Percentiles rank a stretch among this genome's conserved stretches.
phyloP scores from a whole-genome alignment of 2,329 filamentous ascomycete genomes.

The Orbilia blumenaviensis region DNA sequence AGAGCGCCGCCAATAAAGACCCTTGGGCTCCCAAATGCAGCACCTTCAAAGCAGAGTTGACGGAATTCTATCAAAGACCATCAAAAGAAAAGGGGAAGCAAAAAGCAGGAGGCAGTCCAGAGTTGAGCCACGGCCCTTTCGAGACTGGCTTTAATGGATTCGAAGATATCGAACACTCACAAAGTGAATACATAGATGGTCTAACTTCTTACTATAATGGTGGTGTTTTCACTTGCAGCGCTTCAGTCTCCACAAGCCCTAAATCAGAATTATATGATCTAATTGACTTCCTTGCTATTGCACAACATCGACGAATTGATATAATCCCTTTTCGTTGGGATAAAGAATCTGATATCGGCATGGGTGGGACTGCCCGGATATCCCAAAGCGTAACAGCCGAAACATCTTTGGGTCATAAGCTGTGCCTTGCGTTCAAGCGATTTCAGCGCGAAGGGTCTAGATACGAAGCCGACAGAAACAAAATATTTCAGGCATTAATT shows the following conservation, averaged over 20 bases:
- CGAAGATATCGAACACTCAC: background rate
- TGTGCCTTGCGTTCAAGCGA: conserved; percentile 9
- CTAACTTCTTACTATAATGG: background rate
- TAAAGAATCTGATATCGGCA: background rate
- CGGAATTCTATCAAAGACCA: background rate
- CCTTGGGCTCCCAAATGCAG: no score
- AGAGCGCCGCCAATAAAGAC: no score
- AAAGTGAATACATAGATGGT: background rate
- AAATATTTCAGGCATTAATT: conserved; percentile 2
- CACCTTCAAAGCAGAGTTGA: no score
- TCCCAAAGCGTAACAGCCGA: background rate
- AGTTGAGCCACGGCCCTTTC: background rate
- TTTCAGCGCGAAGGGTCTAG: conserved; percentile 13
- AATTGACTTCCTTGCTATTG: background rate
- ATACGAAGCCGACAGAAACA: conserved; percentile 6
- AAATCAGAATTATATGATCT: background rate
- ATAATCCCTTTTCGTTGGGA: conserved; percentile 13
- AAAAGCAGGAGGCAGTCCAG: background rate
- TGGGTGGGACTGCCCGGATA: conserved; percentile 2
- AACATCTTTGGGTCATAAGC: background rate
- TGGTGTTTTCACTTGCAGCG: background rate
- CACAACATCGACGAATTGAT: background rate
- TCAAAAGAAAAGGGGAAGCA: background rate
- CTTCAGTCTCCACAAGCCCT: background rate
- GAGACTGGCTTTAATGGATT: background rate